A percentile compares a stretch with the other conserved stretches of the same genome.
Evolutionary conservation across 345 rosid species (phyloP).

Genomic region (Passiflora organensis): DNA sequence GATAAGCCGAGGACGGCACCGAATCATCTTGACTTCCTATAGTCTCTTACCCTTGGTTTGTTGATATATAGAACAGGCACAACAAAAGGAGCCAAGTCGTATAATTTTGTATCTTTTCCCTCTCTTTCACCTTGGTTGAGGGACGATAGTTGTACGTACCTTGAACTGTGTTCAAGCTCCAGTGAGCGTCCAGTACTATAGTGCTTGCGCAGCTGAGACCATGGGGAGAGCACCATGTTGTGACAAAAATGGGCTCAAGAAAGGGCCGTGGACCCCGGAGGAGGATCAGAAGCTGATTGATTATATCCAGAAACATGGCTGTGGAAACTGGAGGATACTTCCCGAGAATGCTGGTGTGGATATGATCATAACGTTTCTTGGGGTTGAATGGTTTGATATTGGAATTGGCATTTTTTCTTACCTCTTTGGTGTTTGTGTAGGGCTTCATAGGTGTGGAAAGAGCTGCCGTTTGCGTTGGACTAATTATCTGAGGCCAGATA

Average conservation of each 20-base stretch:
- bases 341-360: constrained; percentile 26
- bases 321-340: constrained; percentile 29
- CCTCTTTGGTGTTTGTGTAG: not conserved
- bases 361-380: not conserved
- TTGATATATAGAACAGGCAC: constrained; percentile 39
- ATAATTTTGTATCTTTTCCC: too few relatives aligned
- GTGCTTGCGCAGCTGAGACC: not conserved
- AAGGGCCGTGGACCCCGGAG: constrained; percentile 30
- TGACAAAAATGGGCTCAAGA: constrained; percentile 24
- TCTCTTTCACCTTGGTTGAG: not conserved
- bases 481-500: constrained; percentile 27
- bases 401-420: not conserved
- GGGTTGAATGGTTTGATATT: not conserved
- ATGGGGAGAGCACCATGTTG: constrained; percentile 30
- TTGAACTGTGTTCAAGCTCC: too few relatives aligned
- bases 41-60: constrained; percentile 12
- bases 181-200: too few relatives aligned
- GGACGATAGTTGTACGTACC: too few relatives aligned
- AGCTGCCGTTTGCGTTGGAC: constrained; percentile 35
- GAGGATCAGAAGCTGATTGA: constrained; percentile 28
- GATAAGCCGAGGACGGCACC: constrained; percentile 77
- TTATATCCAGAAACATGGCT: constrained; percentile 25
- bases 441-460: constrained; percentile 29
- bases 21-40: constrained; percentile 64
- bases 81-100: constrained; percentile 30